These are phyloP conservation scores for Jimgerdemannia lactiflua DNA, from an alignment of 192 early-diverging fungal genomes.

Conservation along the genomic window DNA sequence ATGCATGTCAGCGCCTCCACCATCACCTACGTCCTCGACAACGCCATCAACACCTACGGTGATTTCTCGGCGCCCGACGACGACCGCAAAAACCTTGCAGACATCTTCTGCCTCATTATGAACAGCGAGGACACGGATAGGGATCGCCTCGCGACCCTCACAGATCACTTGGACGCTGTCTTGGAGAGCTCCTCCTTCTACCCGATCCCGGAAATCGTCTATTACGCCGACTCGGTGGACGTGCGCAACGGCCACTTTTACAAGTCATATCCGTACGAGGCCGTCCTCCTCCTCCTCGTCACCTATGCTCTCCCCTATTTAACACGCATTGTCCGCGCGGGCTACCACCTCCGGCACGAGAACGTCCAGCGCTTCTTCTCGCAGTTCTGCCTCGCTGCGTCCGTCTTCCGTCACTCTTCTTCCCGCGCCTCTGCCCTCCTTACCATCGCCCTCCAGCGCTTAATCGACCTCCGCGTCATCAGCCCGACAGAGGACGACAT, in stretches of 20 bases:
- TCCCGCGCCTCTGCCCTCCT: neutral
- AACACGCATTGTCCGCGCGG: neutral
- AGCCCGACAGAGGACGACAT: neutral
- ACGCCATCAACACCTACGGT: neutral
- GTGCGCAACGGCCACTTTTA: neutral
- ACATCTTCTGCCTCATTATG: neutral
- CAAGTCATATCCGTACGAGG: neutral
- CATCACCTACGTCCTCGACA: neutral
- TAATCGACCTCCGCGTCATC: neutral
- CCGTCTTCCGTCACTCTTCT: neutral
- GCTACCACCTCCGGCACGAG: neutral
- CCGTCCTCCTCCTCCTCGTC: neutral
- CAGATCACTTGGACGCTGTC: neutral
- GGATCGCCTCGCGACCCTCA: neutral
- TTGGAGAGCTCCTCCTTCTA: neutral
- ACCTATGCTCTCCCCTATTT: neutral
- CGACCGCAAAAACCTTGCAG: neutral
- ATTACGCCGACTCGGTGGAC: neutral
- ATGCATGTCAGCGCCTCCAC: neutral
- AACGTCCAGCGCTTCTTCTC: neutral
- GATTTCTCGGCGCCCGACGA: neutral
- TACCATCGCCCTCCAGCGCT: neutral
- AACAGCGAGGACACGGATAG: neutral
- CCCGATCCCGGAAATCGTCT: neutral
- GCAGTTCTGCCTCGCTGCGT: neutral